Base-by-base conservation (phyloP, 345 rosid genomes). In the Rhizophora mangle region DNA sequence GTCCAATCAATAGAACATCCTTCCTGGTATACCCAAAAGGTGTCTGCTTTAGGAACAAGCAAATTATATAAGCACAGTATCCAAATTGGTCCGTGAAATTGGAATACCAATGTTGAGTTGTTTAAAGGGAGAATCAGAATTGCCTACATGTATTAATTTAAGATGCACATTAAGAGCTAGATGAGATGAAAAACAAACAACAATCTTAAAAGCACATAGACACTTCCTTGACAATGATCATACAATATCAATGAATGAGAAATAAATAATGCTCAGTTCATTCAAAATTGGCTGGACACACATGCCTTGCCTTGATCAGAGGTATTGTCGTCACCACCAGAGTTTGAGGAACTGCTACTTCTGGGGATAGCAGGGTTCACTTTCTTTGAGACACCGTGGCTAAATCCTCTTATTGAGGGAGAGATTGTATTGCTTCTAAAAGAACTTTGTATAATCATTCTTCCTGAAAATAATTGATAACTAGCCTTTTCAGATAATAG, bases 11-110 rank as follows among this genome's bases (percentile, higher is more conserved):
- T 37, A 94, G 36, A 68, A 91, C 98, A 79, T 94, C 97, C 80
- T 94, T 94, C 79, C 97, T 88, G 58, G 87, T 74, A 82, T 91
- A 88, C 70, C 98, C 97, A 70, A 94, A 94, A 46, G 97, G 92
- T 22, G 86, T 75, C 96, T 80, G 84, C 69, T 47, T 18, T 27
- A 72, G 73, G 29, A 71, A 76, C 24, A 68, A 34, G 37, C 19
- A 67, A 39, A 67, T 52, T 37, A 74, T 18, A 61, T 36, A 52
- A 56, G 36, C 11, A 69, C 27, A 61, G 22, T 47, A 37, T 51
- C 57, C 26, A 56, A 55, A 60, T 70, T 15, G 54, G 31, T 6
- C 1, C 19, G 57, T 8, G 32, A 30, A 31, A 57, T 22, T 20
- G 54, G 56, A 55, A 72, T 11, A 2, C 3, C 49, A 39, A 47